Base-by-base conservation (phyloP, 805 yeast genomes). In the Lipomyces sp. region DNA sequence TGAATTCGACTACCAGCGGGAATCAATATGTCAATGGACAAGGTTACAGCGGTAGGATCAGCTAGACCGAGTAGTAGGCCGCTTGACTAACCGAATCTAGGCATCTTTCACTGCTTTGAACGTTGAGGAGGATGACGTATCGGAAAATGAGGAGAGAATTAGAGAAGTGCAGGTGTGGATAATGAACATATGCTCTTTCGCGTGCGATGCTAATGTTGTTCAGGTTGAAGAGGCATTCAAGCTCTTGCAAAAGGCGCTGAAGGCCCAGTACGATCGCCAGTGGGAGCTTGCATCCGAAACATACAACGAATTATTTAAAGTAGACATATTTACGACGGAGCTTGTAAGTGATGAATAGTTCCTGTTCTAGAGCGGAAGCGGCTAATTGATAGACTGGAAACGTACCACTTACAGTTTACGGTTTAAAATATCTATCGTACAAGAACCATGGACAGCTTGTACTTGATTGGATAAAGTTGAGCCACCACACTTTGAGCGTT, bases 71-170 rank as follows among this genome's bases (percentile, higher is more conserved):
- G 3, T 42, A n/a, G 6, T 11, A n/a, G 6, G 24, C 6, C 4
- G 18, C 18, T 13, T 18, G 24, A n/a, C 48, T 42, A 15, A 42
- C 48, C n/a, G 48, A 42, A 42, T 7, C 11, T 24, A 68, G 72
- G 68, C 66, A n/a, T 56, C 71, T 1, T 93, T 94, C 76, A 83
- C 87, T 39, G 96, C 98, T 1, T 82, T 93, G 55, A 94, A 94
- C 73, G 78, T 88, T 57, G 84, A 84, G 53, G 96, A 90, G 74
- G 90, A 89, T 60, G 78, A 84, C 4, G 78, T 78, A 24, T 80
- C 85, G 45, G 94, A 90, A 69, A 89, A 88, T 42, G 97, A 93
- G 70, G 94, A 92, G 70, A 97, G 92, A 73, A 89, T 98, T 0
- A 81, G 97, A 58, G 99, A 95, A 75, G 80, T 94, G 32, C 98